Evolutionary conservation across 345 rosid species (phyloP).

Genomic region (Arabidopsis arenosa): DNA sequence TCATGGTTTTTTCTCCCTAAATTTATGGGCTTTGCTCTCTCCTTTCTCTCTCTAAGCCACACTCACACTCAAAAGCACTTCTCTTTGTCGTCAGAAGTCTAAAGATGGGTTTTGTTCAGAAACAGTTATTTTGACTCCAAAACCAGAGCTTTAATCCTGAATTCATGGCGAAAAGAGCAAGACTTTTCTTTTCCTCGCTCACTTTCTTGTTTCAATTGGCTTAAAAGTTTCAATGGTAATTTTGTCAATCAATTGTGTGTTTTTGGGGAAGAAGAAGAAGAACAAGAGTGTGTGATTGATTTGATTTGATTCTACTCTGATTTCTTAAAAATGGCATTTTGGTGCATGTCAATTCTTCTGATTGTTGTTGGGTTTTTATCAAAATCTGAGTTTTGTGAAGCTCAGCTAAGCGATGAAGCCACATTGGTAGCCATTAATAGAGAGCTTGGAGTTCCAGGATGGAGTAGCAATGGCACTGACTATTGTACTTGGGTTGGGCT

Average conservation of each 20-base stretch:
- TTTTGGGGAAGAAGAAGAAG: conserved; percentile 27
- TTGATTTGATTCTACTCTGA: neutral
- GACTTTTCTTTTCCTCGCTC: conserved; percentile 18
- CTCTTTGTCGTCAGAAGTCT: conserved; percentile 36
- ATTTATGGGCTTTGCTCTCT: conserved; percentile 34
- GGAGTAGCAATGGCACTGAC: conserved; percentile 70
- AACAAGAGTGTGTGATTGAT: conserved; percentile 31
- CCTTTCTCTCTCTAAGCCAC: conserved; percentile 23
- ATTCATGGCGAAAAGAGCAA: conserved; percentile 38
- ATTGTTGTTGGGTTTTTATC: conserved; percentile 61
- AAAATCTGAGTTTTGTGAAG: conserved; percentile 50
- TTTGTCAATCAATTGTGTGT: conserved; percentile 24
- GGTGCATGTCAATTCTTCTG: conserved; percentile 52
- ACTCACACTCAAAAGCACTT: conserved; percentile 41
- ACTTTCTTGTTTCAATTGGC: conserved; percentile 13
- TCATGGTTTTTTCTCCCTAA: conserved; percentile 39
- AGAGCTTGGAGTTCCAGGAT: conserved; percentile 81
- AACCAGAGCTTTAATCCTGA: conserved; percentile 44
- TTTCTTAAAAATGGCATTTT: conserved; percentile 51
- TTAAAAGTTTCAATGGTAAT: conserved; percentile 25
- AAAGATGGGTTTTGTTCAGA: conserved; percentile 42
- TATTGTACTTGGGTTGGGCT: conserved; percentile 86
- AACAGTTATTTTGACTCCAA: conserved; percentile 41
- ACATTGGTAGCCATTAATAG: conserved; percentile 64
- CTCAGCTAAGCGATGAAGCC: conserved; percentile 61